Evolutionary conservation across 2,329 filamentous ascomycete species (phyloP), one percentile per base, ranked within the genome.

Genomic region (Verticillium nonalfalfae): DNA sequence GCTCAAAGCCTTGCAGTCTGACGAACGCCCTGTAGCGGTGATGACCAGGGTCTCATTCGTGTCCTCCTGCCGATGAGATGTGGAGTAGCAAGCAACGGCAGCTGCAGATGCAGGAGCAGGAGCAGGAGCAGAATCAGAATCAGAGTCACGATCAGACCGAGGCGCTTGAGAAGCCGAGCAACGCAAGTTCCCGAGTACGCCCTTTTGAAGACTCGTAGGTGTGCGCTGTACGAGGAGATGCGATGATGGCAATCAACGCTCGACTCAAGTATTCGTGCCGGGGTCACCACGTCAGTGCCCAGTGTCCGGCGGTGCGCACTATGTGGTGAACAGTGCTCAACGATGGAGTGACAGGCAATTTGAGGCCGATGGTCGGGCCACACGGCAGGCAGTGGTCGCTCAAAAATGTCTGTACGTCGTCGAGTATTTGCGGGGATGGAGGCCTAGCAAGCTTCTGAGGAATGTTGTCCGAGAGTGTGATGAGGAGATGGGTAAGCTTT

Each of bases 31-130:
- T 61, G 60, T 69, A 75, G 74, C 75, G 75, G 75, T 71, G 76
- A 76, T 67, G 71, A 74, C 72, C 64, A 71, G 72, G 73, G 71
- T 76, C 70, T 76, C 71, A 75, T 76, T 76, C 73, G 75, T 66
- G 66, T 69, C 57, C 68, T 66, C 70, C 64, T 70, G 61, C 64
- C 65, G 65, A 67, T 63, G 63, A 56, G 54, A 35, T 54, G 64
- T 64, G 60, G 64, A 62, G 62, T 57, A 61, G n/a, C 7, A 18
- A 52, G 45, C 56, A 56, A 60, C 58, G 40, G 45, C 52, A 64
- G 62, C 63, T 65, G 65, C 64, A 65, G 64, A 55, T 64, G 59
- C 56, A 62, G 45, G 58, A 26, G 45, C 18, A 21, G 45, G n/a
- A 11, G 45, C 45, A 52, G 39, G 18, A n/a, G 39, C 39, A 45